These are phyloP conservation scores for Westerdykella ornata DNA, from an alignment of 2,329 filamentous ascomycete genomes.

Conservation along the genomic window DNA sequence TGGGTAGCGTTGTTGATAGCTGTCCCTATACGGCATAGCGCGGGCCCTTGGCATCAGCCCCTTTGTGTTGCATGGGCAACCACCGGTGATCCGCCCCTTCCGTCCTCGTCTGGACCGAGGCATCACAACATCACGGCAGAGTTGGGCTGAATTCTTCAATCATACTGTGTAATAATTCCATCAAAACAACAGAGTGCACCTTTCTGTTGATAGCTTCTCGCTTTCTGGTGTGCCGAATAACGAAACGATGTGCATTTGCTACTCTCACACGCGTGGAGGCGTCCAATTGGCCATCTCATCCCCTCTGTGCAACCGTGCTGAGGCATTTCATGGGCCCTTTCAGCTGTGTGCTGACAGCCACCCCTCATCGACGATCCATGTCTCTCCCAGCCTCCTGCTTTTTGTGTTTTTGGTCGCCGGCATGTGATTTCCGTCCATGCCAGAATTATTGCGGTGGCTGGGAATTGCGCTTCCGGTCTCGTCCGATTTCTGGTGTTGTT, in stretches of 20 bases:
- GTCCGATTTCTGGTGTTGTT: too few relatives aligned
- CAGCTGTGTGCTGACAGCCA: not conserved
- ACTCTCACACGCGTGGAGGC: not conserved
- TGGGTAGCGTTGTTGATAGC: slow-evolving; percentile 12
- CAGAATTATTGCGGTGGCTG: not conserved
- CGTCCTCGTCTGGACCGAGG: slow-evolving; percentile 6
- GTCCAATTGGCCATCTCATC: not conserved
- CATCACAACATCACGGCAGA: slow-evolving; percentile 1
- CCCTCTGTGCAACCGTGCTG: too few relatives aligned
- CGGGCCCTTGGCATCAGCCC: slow-evolving; percentile 16
- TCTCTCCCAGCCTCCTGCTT: not conserved
- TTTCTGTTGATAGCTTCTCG: too few relatives aligned
- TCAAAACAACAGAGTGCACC: too few relatives aligned
- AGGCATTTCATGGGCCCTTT: too few relatives aligned
- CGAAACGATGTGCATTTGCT: too few relatives aligned
- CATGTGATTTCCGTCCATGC: not conserved
- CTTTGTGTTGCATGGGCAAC: slow-evolving; percentile 14
- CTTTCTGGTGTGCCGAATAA: too few relatives aligned
- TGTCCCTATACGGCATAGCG: slow-evolving; percentile 18
- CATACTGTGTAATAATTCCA: too few relatives aligned
- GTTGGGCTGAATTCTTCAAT: too few relatives aligned
- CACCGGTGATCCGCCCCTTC: not conserved
- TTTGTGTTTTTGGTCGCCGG: too few relatives aligned
- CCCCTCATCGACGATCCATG: not conserved
- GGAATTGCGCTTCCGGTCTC: not conserved